These are phyloP conservation scores for Tuber borchii DNA, from an alignment of 495 filamentous ascomycete species.

Conservation along the genomic window DNA sequence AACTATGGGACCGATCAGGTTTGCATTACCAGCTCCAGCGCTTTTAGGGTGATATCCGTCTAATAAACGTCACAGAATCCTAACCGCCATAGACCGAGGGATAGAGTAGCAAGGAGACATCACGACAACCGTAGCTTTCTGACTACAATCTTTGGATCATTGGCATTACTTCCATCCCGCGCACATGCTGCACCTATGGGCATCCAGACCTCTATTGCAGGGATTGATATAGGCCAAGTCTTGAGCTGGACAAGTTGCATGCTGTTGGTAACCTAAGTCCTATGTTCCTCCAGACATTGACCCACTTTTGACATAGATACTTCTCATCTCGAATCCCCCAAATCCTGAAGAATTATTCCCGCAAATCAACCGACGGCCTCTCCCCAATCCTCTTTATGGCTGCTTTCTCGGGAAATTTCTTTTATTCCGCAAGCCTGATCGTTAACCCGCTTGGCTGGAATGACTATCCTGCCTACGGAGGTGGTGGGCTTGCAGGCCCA, in stretches of 20 bases:
- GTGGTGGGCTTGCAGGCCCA: slow-evolving; percentile 58
- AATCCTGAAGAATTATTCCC: slow-evolving; percentile 60
- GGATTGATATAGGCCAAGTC: slow-evolving; percentile 11
- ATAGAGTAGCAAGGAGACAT: not conserved
- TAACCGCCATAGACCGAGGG: not conserved
- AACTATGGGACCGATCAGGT: not conserved
- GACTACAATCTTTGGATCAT: not conserved
- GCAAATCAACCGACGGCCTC: slow-evolving; percentile 64
- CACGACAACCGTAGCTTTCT: not conserved
- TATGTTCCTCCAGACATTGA: not conserved
- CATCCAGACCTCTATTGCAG: not conserved
- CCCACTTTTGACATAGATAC: slow-evolving; percentile 44
- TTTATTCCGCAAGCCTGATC: slow-evolving; percentile 61
- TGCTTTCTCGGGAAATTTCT: slow-evolving; percentile 66
- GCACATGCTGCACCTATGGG: not conserved
- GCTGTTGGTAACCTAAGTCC: slow-evolving; percentile 14
- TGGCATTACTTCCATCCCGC: not conserved
- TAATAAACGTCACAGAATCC: not conserved
- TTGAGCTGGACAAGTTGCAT: slow-evolving; percentile 28
- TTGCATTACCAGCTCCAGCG: not conserved
- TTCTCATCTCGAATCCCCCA: slow-evolving; percentile 66
- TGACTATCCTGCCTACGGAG: slow-evolving; percentile 57
- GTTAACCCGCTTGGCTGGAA: slow-evolving; percentile 64
- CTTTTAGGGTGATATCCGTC: not conserved
- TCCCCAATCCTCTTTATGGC: slow-evolving; percentile 62